Evolutionary conservation across 106 monocot genomes (phyloP), one percentile per base, ranked within the genome.

Genomic region (Apostasia ramifera): DNA sequence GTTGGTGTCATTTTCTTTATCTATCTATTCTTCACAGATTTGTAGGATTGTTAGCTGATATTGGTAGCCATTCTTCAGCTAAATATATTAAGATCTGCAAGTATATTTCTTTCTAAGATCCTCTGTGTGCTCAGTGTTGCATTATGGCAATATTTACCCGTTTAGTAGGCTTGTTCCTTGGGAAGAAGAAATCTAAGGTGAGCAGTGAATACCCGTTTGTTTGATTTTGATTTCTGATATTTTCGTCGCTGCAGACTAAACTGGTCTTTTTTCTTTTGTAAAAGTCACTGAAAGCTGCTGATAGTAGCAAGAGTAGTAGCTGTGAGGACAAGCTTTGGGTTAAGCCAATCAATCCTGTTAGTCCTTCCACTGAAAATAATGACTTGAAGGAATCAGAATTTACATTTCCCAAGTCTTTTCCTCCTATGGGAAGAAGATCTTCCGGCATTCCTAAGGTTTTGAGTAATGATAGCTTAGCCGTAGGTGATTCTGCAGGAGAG

Each of bases 171-270:
- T 69, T 92, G 42, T 75, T 81, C 46, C 11, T 59, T 57, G 78
- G 82, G 84, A 89, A 86, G 92, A 91, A 86, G 80, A 86, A 77
- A 69, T 74, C 56, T 4, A 94, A 91, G 83, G 89, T 89, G n/a
- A 53, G 68, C 52, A 44, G 42, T 37, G 43, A 5, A 4, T 49
- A 15, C 57, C 45, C 47, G 14, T 62, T 53, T 9, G 15, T 15
- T 53, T 15, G 40, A 0, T 57, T 9, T 51, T 70, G 37, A 40
- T 57, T 42, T n/a, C 8, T 12, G 53, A 60, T 47, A 7, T 2
- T 37, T 58, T 12, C 41, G 40, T 11, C 44, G 4, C 12, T 8
- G 4, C 71, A 59, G 53, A 10, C 56, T 79, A 7, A 72, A 44
- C 57, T 66, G 52, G 57, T 8, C 73, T 66, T 7, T 60, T 0